These are phyloP conservation scores for Lachancea fermentati DNA, from an alignment of 805 yeast species.

Conservation along the genomic window DNA sequence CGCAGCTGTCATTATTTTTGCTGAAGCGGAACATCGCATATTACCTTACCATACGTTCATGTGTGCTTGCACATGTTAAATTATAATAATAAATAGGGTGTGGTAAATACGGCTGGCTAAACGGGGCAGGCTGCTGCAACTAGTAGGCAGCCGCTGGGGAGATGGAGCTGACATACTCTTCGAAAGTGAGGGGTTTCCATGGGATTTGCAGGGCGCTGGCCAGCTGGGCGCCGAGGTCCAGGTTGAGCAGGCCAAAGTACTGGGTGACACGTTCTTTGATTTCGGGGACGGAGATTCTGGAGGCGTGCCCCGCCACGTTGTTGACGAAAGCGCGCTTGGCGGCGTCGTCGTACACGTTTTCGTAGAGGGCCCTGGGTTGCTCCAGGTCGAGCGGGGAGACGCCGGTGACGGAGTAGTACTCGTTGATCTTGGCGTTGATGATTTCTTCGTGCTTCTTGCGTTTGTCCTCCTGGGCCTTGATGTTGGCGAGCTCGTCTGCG, in stretches of 20 bases:
- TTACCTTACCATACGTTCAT: no score
- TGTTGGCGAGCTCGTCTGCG: slow-evolving; percentile 22
- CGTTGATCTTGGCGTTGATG: slow-evolving; percentile 33
- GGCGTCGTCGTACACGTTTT: slow-evolving; percentile 34
- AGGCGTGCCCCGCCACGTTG: slow-evolving; percentile 38
- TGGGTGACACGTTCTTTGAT: slow-evolving; percentile 37
- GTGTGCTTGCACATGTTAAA: no score
- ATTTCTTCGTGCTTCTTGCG: slow-evolving; percentile 33
- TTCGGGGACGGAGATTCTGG: slow-evolving; percentile 25
- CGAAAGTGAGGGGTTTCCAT: slow-evolving; percentile 32
- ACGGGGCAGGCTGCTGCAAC: not conserved
- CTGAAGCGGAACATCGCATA: no score
- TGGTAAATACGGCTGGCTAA: no score
- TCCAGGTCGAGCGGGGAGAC: slow-evolving; percentile 41
- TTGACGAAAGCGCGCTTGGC: slow-evolving; percentile 33
- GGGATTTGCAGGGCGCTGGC: slow-evolving; percentile 39
- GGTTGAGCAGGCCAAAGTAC: slow-evolving; percentile 39
- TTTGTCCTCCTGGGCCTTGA: slow-evolving; percentile 29
- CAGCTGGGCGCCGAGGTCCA: slow-evolving; percentile 36
- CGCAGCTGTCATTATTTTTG: slow-evolving; percentile 35
- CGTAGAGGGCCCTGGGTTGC: slow-evolving; percentile 42
- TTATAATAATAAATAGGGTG: no score
- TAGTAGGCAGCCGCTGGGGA: slow-evolving; percentile 19
- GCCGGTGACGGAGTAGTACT: slow-evolving; percentile 37
- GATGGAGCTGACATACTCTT: slow-evolving; percentile 31